Conservation (phyloP, 352 stramenopile genomes). For the Phytophthora nicotianae region DNA sequence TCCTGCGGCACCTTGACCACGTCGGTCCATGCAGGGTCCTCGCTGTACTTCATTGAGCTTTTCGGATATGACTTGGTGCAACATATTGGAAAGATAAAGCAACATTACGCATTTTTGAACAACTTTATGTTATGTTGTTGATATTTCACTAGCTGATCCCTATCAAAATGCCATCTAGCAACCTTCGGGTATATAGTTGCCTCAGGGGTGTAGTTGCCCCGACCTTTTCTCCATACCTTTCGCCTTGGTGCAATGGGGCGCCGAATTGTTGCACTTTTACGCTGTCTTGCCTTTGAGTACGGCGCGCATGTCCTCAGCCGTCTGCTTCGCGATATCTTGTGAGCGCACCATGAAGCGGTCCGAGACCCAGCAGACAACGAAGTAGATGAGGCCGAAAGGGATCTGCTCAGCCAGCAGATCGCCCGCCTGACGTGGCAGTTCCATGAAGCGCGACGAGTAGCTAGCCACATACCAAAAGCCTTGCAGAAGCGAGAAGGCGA, state of each 20-base stretch:
- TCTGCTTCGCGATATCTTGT: slow-evolving; percentile 65
- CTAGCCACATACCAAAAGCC: slow-evolving; percentile 64
- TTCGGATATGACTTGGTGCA: slow-evolving; percentile 4
- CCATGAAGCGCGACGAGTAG: slow-evolving; percentile 54
- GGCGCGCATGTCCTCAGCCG: slow-evolving; percentile 59
- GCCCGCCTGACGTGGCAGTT: slow-evolving; percentile 49
- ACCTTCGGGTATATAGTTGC: too few species aligned
- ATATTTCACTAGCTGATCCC: slow-evolving; percentile 4
- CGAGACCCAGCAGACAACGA: slow-evolving; percentile 73
- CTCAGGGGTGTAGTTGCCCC: too few species aligned
- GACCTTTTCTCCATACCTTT: background rate
- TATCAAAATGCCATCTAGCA: too few species aligned
- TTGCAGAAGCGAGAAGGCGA: slow-evolving; percentile 77
- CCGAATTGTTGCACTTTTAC: background rate
- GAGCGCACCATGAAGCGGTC: slow-evolving; percentile 86
- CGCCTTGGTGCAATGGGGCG: too few species aligned
- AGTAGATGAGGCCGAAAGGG: slow-evolving; percentile 77
- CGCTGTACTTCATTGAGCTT: slow-evolving; percentile 53
- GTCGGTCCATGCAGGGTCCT: slow-evolving; percentile 79
- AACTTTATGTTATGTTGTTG: slow-evolving; percentile 5
- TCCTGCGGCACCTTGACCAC: slow-evolving; percentile 85
- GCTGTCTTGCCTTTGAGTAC: slow-evolving; percentile 45
- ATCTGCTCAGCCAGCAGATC: slow-evolving; percentile 69
- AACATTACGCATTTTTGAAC: background rate
- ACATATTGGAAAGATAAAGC: background rate